Conservation (phyloP, 2,329 filamentous ascomycete species). For the Lachnellula arida region DNA sequence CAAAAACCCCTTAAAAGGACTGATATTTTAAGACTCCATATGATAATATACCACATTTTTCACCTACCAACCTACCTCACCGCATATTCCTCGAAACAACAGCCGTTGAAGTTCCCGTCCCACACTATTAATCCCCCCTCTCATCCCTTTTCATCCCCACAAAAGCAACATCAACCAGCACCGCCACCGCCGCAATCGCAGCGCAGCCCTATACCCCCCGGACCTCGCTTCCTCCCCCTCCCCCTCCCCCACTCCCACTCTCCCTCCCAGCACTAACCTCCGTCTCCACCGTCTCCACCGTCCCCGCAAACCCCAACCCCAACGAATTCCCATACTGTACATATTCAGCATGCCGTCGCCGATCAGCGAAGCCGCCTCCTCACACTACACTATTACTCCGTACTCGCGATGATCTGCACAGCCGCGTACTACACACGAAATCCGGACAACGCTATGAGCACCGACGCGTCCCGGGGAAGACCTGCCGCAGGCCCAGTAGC, state of each 20-base stretch:
- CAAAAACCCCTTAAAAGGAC: no score
- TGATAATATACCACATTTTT: no score
- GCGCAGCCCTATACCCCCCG: slow-evolving; percentile 36
- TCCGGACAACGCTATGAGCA: slow-evolving; percentile 41
- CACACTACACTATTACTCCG: no score
- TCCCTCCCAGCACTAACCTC: slow-evolving; percentile 10
- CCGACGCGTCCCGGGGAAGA: slow-evolving; percentile 37
- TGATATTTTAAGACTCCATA: no score
- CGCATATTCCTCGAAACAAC: no score
- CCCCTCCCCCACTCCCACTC: no score
- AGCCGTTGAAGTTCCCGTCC: no score
- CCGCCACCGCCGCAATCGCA: slow-evolving; percentile 32
- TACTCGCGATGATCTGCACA: slow-evolving; percentile 50
- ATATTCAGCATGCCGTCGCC: slow-evolving; percentile 34
- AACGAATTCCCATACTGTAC: slow-evolving; percentile 41
- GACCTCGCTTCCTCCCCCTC: slow-evolving; percentile 24
- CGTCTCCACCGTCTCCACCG: slow-evolving; percentile 34
- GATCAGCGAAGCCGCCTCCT: slow-evolving; percentile 36
- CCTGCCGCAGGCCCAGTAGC: slow-evolving; percentile 41
- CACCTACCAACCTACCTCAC: no score
- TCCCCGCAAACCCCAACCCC: slow-evolving; percentile 41
- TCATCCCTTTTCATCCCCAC: slow-evolving; percentile 40
- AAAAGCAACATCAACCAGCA: slow-evolving; percentile 35
- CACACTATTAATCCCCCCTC: slow-evolving; percentile 2
- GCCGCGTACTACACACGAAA: slow-evolving; percentile 41